Percentiles rank a stretch among this genome's conserved stretches.
Conservation (phyloP, 495 filamentous ascomycete species). For the Aspergillus bridgeri region DNA sequence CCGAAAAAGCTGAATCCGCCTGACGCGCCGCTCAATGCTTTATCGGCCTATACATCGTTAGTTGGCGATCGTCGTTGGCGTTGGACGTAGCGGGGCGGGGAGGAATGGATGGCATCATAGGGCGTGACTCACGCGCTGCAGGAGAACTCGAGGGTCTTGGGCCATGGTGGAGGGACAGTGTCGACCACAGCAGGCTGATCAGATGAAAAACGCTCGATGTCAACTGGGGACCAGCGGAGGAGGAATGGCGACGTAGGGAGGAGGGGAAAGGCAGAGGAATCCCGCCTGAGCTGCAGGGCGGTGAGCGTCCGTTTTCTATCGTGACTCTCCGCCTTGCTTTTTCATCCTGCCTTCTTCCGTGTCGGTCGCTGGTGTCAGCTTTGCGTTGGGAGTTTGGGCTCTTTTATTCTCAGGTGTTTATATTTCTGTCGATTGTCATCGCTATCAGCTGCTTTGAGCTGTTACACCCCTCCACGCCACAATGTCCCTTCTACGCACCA, state of each 20-base stretch:
- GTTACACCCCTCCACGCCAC: neutral
- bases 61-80: slow-evolving; percentile 34
- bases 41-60: slow-evolving; percentile 65
- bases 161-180: slow-evolving; percentile 25
- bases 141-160: slow-evolving; percentile 55
- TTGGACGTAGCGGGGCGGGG: slow-evolving; percentile 15
- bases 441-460: neutral
- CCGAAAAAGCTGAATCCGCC: slow-evolving; percentile 76
- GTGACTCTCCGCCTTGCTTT: neutral
- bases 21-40: slow-evolving; percentile 63
- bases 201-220: slow-evolving; percentile 7
- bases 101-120: slow-evolving; percentile 16
- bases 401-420: too few species aligned
- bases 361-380: neutral
- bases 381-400: neutral
- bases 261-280: neutral
- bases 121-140: slow-evolving; percentile 50
- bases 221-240: neutral
- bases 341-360: neutral
- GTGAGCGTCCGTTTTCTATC: slow-evolving; percentile 1
- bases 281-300: neutral
- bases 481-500: slow-evolving; percentile 17
- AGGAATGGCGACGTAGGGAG: neutral
- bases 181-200: neutral
- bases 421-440: neutral